phyloP scores from a whole-genome alignment of 1,139 yeast species.

The Blastobotrys elegans region DNA sequence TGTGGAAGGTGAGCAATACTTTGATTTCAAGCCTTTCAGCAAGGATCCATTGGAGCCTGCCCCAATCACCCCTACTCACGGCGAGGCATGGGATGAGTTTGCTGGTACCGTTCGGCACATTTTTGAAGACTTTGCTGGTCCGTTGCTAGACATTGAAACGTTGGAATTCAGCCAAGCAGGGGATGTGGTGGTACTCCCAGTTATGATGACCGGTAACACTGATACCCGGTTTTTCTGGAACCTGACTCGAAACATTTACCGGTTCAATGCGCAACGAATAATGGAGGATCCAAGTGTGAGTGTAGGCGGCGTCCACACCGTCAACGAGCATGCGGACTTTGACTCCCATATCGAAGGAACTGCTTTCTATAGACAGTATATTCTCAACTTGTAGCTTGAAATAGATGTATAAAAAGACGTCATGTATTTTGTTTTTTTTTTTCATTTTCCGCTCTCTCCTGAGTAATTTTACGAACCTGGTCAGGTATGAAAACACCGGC shows the following conservation, averaged over 20 bases:
- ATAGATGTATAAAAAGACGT: no score
- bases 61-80: constrained; percentile 49
- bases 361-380: constrained; percentile 55
- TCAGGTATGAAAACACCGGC: no score
- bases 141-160: constrained; percentile 10
- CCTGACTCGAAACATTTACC: constrained; percentile 64
- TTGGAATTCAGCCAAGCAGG: constrained; percentile 4
- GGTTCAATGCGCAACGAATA: constrained; percentile 46
- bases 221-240: constrained; percentile 79
- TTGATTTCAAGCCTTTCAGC: constrained; percentile 9
- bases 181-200: constrained; percentile 52
- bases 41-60: constrained; percentile 46
- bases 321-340: constrained; percentile 51
- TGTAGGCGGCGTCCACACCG: constrained; percentile 43
- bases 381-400: constrained; percentile 30
- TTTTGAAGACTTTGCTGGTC: constrained; percentile 47
- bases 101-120: constrained; percentile 56
- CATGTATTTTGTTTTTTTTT: no score
- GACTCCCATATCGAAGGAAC: constrained; percentile 53
- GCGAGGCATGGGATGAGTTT: constrained; percentile 48
- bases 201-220: constrained; percentile 73
- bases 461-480: no score
- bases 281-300: constrained; percentile 1
- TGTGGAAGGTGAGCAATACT: constrained; percentile 14
- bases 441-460: neutral